Base-by-base conservation (phyloP, 345 rosid species). In the Populus simonii region DNA sequence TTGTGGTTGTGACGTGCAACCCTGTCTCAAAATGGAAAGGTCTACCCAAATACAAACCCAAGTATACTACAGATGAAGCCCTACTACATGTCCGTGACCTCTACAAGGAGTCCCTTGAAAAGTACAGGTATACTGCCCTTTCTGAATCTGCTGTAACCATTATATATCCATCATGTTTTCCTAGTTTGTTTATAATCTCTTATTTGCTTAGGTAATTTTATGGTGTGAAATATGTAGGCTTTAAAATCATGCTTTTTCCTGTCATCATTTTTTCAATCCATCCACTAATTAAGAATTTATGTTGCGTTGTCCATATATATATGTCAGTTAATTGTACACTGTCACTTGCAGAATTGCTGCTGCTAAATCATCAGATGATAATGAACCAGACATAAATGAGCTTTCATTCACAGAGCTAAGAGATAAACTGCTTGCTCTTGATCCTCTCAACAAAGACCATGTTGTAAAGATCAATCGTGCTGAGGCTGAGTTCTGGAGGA, bases 401-500 rank as follows among this genome's bases (percentile, higher is more conserved):
- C 90, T 92, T 71, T 83, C 96, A 39, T 96, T 92, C 74, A 90
- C 97, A 4, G 99, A 94, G 86, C 74, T 94, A 83, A 92, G 98
- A 87, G 98, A 96, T 78, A 90, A 96, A 81, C 83, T 96, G 76
- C 89, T 91, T 81, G 92, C 97, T 71, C 88, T 96, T 25, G 97
- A 94, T 87, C 99, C 99, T 85, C 95, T 96, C 72, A 91, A 86
- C 80, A 93, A 89, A 66, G 89, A 90, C 43, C 97, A 89, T 84
- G 92, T 94, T 57, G 80, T 78, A 76, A 92, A 88, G 81, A 92
- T 94, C 67, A 94, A 92, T 81, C 88, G 81, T 76, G 97, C 97
- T 25, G 99, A 96, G 85, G 99, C 97, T 27, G 99, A 89, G 84
- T 96, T 88, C 90, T 92, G 99, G 98, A 92, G 79, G 83, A 96